Base-by-base conservation (phyloP, 352 stramenopile genomes). In the Pythium myriotylum region DNA sequence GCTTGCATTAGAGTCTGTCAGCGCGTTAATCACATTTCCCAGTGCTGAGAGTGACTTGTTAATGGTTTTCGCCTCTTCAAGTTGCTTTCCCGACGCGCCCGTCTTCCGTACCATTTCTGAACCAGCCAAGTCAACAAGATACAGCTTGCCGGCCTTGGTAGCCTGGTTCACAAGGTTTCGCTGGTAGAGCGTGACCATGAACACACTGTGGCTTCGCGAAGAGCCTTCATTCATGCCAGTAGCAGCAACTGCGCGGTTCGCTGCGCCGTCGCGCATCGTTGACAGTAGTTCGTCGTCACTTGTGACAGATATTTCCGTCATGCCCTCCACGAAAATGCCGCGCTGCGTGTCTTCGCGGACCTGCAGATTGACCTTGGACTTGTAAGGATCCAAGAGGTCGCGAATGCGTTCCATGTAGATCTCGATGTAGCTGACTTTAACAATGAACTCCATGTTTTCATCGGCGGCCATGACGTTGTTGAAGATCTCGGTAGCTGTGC, bases 391-490 rank as follows among this genome's bases (percentile, higher is more conserved):
- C 42, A 98, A 71, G 14, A 98, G 68, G 61, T 98, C 94, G 19
- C 91, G 81, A 51, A 98, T 97, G 26, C 82, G 79, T 71, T 98
- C 94, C 86, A 98, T 97, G 76, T 98, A 98, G 59, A 98, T 98
- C 76, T 98, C 94, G 59, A 98, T 96, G 81, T 97, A 97, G 69
- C 85, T 95, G 39, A 97, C 88, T 67, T 92, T 94, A 26, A 96
- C 85, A 50, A 94, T 95, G 68, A 97, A 98, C 69, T 97, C 90
- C 49, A 97, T 89, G 74, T 94, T 93, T 61, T 96, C 88, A 49
- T 95, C 84, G 8, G 90, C 91, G 19, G 81, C 79, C 70, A 91
- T 78, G 24, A 97, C 81, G 52, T 90, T 85, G 59, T 88, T 89
- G 51, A 97, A 96, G 61, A 97, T 89, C 65, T 90, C 87, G 8